Conservation (phyloP, 2,329 filamentous ascomycete species). For the Phoma sp. region DNA sequence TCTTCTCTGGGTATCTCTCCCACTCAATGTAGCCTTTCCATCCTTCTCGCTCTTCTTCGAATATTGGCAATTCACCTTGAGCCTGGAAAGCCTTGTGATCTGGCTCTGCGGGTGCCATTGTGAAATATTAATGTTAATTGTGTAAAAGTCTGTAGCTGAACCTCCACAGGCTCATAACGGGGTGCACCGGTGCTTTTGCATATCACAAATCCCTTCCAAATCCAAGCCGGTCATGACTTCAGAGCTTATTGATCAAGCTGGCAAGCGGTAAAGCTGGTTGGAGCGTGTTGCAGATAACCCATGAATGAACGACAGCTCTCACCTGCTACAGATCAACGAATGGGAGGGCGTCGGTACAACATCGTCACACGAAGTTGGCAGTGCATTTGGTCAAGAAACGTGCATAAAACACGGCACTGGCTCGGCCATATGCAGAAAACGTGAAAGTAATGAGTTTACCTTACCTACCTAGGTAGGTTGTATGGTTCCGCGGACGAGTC, state of each 20-base stretch:
- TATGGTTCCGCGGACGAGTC: too few relatives aligned
- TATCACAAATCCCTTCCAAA: neutral
- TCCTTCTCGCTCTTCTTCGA: conserved; percentile 54
- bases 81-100: conserved; percentile 37
- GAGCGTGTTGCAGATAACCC: conserved; percentile 6
- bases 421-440: conserved; percentile 3
- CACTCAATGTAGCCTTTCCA: conserved; percentile 64
- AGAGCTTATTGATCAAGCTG: conserved; percentile 9
- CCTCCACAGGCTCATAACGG: neutral
- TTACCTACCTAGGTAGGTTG: too few relatives aligned
- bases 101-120: conserved; percentile 45
- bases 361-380: conserved; percentile 1
- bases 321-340: neutral
- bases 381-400: neutral
- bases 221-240: conserved; percentile 18
- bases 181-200: conserved; percentile 7
- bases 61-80: conserved; percentile 41
- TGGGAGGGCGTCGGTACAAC: neutral
- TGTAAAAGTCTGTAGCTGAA: neutral
- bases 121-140: neutral
- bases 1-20: conserved; percentile 68
- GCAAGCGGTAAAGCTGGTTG: conserved; percentile 9
- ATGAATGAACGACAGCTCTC: neutral
- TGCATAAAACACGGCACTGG: conserved; percentile 7
- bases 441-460: too few relatives aligned